These are phyloP conservation scores for Polygonum maritimum DNA, from an alignment of 148 eudicot genomes.

Conservation along the genomic window DNA sequence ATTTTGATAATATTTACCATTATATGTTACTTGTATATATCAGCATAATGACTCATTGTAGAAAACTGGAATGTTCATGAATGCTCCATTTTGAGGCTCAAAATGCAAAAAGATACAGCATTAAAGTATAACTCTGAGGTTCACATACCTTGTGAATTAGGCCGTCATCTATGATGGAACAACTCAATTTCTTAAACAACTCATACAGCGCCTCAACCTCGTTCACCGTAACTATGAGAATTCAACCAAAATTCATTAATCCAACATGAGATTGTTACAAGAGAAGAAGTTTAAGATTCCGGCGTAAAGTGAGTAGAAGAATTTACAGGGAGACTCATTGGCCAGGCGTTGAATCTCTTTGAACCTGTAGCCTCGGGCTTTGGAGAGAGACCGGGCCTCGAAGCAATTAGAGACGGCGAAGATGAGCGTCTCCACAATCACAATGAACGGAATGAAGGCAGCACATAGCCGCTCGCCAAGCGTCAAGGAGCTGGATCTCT, in stretches of 20 bases:
- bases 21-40: neutral
- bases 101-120: neutral
- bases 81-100: neutral
- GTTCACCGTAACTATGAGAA: conserved; percentile 61
- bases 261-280: neutral
- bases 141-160: conserved; percentile 69
- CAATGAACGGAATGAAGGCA: conserved; percentile 36
- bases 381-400: conserved; percentile 10
- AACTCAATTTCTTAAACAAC: conserved; percentile 73
- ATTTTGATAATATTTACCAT: no score
- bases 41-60: neutral
- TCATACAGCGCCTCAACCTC: conserved; percentile 85
- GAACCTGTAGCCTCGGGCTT: conserved; percentile 7
- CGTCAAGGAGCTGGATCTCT: conserved; percentile 26
- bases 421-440: conserved; percentile 32
- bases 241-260: neutral
- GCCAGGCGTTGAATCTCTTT: conserved; percentile 35
- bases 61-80: neutral
- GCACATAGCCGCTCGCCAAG: conserved; percentile 45
- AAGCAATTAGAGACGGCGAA: conserved; percentile 35
- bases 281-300: no score
- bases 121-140: neutral
- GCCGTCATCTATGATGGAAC: conserved; percentile 87
- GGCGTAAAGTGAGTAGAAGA: neutral
- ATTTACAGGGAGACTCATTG: conserved; percentile 40